These are phyloP conservation scores for Candolleomyces eurysporus DNA, from an alignment of 768 basidiomycete genomes.

Conservation along the genomic window DNA sequence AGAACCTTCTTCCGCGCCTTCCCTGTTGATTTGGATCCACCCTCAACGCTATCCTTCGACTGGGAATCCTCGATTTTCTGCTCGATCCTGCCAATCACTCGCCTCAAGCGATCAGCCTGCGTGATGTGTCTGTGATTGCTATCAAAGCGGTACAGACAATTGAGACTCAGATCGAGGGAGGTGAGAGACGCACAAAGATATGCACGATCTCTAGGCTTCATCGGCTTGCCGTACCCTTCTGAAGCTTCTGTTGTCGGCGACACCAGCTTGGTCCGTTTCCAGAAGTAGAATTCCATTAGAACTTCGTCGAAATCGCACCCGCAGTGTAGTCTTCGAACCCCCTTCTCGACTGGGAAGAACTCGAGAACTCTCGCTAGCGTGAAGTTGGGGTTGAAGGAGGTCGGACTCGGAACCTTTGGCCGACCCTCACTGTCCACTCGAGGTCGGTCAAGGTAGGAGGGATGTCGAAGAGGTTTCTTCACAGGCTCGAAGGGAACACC, in stretches of 20 bases:
- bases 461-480: not conserved
- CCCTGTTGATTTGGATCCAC: no score
- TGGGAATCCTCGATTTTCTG: no score
- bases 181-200: not conserved
- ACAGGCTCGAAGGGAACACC: not conserved
- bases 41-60: no score
- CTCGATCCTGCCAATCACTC: no score
- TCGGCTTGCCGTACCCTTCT: not conserved
- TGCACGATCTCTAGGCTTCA: not conserved
- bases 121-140: not conserved
- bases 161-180: not conserved
- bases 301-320: constrained; percentile 14
- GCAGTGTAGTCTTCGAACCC: not conserved
- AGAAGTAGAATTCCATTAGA: constrained; percentile 12
- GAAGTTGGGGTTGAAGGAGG: not conserved
- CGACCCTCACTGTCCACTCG: no score
- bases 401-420: not conserved
- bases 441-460: not conserved
- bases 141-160: not conserved
- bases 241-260: not conserved
- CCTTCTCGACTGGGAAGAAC: not conserved
- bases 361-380: not conserved
- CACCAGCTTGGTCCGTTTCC: constrained; percentile 2
- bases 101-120: no score
- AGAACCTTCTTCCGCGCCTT: no score